Base-by-base conservation (phyloP, 306 rosid genomes). In the Ziziphus jujuba region DNA sequence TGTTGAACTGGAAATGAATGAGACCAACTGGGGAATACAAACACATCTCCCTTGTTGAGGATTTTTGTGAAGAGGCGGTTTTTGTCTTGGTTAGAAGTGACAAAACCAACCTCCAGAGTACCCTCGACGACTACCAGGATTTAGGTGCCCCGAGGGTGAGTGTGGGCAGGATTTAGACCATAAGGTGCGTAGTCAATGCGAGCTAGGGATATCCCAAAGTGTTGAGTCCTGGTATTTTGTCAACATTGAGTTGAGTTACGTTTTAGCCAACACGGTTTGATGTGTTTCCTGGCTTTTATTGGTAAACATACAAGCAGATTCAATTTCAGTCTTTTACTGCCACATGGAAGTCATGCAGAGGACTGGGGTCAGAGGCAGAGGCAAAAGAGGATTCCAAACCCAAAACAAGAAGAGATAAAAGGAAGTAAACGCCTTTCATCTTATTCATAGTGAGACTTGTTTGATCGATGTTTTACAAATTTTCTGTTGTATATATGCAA, bases 1-100 rank as follows among this genome's bases (percentile, higher is more conserved):
- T 36, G 40, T 74, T 74, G 10, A 50, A 34, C 45, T 79, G 83
- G 45, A 74, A 79, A 49, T 79, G 79, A 56, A 67, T 55, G 24
- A 48, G 19, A 13, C 58, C 70, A 11, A 48, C 28, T 17, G 70
- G 70, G 70, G 59, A 65, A 25, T 9, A 65, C 70, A 31, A 65
- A 65, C 28, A 65, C 47, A 6, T 65, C 70, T 16, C 70, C 70
- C 28, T 49, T 48, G 24, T 65, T 65, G 6, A 65, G 16, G 8
- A 9, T 8, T 36, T 65, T 65, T 1, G 70, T 28, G 16, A 65
- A 65, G 5, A 65, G 45, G 5, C 25, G 49, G 28, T 40, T 17
- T 2, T 28, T 4, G 4, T 48, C 47, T 51, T 17, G 45, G 55
- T 63, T 63, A 2, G 72, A 77, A 0, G 81, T 59, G 11, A 77